A percentile compares a stretch with the other conserved stretches of the same genome.
These are phyloP conservation scores for Aspergillus fumigatiaffinis DNA, from an alignment of 2,329 filamentous ascomycete species.

Conservation along the genomic window DNA sequence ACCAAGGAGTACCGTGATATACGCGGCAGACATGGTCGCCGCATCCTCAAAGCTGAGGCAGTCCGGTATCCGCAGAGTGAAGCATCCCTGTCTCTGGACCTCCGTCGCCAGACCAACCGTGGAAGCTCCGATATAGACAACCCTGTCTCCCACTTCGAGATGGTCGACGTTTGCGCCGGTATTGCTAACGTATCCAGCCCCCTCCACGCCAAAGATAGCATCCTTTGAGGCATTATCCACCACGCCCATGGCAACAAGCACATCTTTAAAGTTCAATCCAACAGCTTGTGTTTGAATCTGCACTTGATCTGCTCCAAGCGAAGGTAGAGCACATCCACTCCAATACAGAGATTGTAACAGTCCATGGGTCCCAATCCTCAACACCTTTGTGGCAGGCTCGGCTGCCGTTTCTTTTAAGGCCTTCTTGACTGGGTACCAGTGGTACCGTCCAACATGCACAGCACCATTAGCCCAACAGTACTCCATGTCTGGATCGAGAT, in stretches of 20 bases:
- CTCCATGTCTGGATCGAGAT: not conserved
- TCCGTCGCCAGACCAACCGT: not conserved
- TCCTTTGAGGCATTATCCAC: not conserved
- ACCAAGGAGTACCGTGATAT: not conserved
- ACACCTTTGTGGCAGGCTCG: not conserved
- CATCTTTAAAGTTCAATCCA: conserved; percentile 25
- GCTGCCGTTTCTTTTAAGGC: not conserved
- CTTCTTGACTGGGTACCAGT: not conserved
- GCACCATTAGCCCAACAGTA: not conserved
- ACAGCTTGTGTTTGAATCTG: conserved; percentile 29
- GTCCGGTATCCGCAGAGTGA: not conserved
- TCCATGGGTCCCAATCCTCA: not conserved
- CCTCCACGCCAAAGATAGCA: not conserved
- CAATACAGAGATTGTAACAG: not conserved
- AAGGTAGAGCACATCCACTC: not conserved
- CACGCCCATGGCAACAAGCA: conserved; percentile 26
- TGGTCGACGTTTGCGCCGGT: not conserved
- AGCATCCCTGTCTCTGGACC: not conserved
- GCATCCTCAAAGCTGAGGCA: conserved; percentile 1
- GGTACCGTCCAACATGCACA: not conserved
- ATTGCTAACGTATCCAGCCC: not conserved
- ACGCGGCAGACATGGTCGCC: not conserved
- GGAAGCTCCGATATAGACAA: not conserved
- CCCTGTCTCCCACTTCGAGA: not conserved
- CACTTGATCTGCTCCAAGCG: conserved; percentile 3